phyloP scores from a whole-genome alignment of 2,329 filamentous ascomycete genomes.

The Penicillium sclerotiorum region DNA sequence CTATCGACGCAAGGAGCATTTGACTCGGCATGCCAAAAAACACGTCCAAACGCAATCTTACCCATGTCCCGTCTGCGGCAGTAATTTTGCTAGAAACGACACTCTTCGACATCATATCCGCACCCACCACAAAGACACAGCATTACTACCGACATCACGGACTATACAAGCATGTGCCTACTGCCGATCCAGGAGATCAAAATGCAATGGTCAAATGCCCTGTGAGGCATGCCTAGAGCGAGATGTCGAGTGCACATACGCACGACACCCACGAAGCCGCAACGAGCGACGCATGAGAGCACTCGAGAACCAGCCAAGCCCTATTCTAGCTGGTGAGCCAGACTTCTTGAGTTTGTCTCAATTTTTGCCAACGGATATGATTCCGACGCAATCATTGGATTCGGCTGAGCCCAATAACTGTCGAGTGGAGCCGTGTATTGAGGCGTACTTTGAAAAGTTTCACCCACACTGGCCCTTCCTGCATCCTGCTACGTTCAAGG shows the following conservation, averaged over 20 bases:
- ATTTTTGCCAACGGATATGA: neutral
- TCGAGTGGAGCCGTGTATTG: constrained; percentile 6
- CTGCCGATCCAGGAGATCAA: constrained; percentile 16
- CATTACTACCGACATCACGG: constrained; percentile 6
- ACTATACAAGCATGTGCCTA: constrained; percentile 15
- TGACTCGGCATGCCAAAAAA: constrained; percentile 16
- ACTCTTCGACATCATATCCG: constrained; percentile 23
- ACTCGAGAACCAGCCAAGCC: neutral
- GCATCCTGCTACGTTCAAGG: constrained; percentile 21
- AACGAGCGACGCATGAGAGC: neutral
- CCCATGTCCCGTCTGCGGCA: constrained; percentile 18
- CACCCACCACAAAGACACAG: constrained; percentile 15
- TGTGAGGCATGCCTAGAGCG: neutral
- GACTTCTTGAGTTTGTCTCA: neutral
- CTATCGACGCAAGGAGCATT: constrained; percentile 23
- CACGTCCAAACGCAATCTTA: constrained; percentile 8
- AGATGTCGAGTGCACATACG: neutral
- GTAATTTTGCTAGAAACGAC: constrained; percentile 21
- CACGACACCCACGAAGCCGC: neutral
- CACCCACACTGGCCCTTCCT: constrained; percentile 31
- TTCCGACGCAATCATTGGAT: neutral
- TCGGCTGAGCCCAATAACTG: neutral
- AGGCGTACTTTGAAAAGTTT: constrained; percentile 28
- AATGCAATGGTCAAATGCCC: neutral
- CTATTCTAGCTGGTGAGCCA: neutral